Evolutionary conservation across 768 basidiomycete species (phyloP).

Genomic region (Amanita brunnescens): DNA sequence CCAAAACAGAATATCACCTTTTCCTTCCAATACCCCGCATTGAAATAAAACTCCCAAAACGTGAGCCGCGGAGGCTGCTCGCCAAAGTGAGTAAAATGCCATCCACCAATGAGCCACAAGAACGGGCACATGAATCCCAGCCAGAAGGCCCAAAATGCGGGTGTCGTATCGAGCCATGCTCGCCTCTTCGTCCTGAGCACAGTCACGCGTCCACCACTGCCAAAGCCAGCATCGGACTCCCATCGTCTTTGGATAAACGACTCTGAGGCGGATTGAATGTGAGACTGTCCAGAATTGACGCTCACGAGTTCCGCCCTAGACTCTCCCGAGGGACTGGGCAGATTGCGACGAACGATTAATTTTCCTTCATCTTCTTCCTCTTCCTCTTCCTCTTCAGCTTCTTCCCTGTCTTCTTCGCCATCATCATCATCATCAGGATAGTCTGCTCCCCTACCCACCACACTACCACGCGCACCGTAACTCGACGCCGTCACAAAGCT

Average conservation of each 20-base stretch:
- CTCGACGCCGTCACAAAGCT: slow-evolving; percentile 45
- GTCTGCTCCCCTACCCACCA: background rate
- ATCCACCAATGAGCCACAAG: slow-evolving; percentile 72
- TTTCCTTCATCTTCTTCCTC: slow-evolving; percentile 3
- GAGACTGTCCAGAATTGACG: slow-evolving; percentile 7
- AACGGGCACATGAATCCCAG: slow-evolving; percentile 64
- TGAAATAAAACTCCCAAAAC: slow-evolving; percentile 40
- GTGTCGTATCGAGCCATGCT: slow-evolving; percentile 22
- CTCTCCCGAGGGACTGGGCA: background rate
- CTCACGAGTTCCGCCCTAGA: slow-evolving; percentile 4
- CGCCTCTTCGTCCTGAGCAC: slow-evolving; percentile 17
- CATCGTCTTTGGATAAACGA: slow-evolving; percentile 47
- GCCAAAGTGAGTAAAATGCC: slow-evolving; percentile 48
- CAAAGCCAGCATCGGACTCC: slow-evolving; percentile 33
- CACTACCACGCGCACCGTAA: background rate
- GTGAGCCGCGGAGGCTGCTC: slow-evolving; percentile 36
- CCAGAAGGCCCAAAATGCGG: slow-evolving; percentile 63
- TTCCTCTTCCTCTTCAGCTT: slow-evolving; percentile 1
- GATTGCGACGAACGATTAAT: background rate
- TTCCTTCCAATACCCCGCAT: slow-evolving; percentile 29
- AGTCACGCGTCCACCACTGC: slow-evolving; percentile 18
- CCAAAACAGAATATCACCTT: slow-evolving; percentile 22
- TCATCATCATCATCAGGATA: slow-evolving; percentile 3
- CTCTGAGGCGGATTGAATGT: slow-evolving; percentile 28
- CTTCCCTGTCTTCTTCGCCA: background rate